phyloP scores from a whole-genome alignment of 2,329 filamentous ascomycete species.

The Hyphodiscus sp. region DNA sequence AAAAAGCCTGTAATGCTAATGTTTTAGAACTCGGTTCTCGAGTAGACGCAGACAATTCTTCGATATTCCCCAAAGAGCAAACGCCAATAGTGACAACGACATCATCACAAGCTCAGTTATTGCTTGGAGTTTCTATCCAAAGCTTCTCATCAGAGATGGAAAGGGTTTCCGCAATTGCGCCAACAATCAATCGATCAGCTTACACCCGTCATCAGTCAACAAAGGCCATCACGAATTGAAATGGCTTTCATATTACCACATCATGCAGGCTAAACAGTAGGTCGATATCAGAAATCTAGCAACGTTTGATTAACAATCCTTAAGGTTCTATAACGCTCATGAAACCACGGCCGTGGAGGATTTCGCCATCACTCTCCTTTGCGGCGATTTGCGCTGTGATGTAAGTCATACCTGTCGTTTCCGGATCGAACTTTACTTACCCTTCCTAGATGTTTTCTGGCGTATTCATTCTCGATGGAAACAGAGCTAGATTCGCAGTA shows the following conservation, averaged over 20 bases:
- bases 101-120: conserved; percentile 73
- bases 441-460: conserved; percentile 70
- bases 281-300: conserved; percentile 20
- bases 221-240: conserved; percentile 60
- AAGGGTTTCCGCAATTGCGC: conserved; percentile 87
- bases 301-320: conserved; percentile 18
- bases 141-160: conserved; percentile 74
- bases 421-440: conserved; percentile 8
- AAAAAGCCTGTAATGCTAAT: conserved; percentile 1
- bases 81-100: conserved; percentile 75
- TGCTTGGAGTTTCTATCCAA: conserved; percentile 93
- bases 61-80: conserved; percentile 68
- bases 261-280: conserved; percentile 85
- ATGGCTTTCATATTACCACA: conserved; percentile 93
- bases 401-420: conserved; percentile 37
- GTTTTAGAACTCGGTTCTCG: conserved; percentile 49
- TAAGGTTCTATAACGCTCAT: conserved; percentile 80
- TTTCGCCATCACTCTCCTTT: conserved; percentile 76
- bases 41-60: conserved; percentile 67
- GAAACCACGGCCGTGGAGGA: conserved; percentile 78
- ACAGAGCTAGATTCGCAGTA: conserved; percentile 75
- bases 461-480: conserved; percentile 79
- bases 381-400: conserved; percentile 83
- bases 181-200: conserved; percentile 83
- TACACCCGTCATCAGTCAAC: conserved; percentile 88